phyloP scores from a whole-genome alignment of 495 filamentous ascomycete genomes.

The Penicillium silybi region DNA sequence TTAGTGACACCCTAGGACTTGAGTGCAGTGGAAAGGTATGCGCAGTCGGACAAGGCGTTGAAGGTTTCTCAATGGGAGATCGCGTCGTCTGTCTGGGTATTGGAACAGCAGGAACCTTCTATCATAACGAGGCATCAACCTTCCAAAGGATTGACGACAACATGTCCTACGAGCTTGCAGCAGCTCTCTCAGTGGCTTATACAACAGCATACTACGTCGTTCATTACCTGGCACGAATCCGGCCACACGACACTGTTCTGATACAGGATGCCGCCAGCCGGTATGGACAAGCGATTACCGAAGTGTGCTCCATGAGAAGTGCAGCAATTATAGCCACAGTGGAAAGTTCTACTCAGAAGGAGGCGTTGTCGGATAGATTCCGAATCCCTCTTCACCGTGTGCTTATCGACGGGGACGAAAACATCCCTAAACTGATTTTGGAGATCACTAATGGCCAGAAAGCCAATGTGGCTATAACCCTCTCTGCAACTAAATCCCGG shows the following conservation, averaged over 20 bases:
- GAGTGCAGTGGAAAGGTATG: conserved; percentile 45
- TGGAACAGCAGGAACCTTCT: conserved; percentile 16
- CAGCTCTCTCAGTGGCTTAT: conserved; percentile 10
- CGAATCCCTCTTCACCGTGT: background rate
- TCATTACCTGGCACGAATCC: conserved; percentile 1
- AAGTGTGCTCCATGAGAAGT: background rate
- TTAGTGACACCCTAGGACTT: conserved; percentile 23
- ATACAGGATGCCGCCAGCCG: conserved; percentile 8
- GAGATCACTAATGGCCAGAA: conserved; percentile 6
- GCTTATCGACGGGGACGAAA: background rate
- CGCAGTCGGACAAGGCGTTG: conserved; percentile 21
- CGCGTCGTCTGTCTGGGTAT: conserved; percentile 38
- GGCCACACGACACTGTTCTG: background rate
- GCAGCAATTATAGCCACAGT: conserved; percentile 3
- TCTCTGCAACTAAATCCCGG: background rate
- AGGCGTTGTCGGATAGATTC: background rate
- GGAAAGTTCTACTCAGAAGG: background rate
- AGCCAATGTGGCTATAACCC: background rate
- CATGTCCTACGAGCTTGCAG: conserved; percentile 13
- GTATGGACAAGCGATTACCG: conserved; percentile 11
- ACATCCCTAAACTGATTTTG: conserved; percentile 1
- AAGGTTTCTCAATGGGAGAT: conserved; percentile 37
- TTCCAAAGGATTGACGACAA: conserved; percentile 19
- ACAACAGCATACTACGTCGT: conserved; percentile 9
- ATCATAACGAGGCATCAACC: conserved; percentile 9